Evolutionary conservation across 345 rosid genomes (phyloP).

Genomic region (Populus pruinosa): DNA sequence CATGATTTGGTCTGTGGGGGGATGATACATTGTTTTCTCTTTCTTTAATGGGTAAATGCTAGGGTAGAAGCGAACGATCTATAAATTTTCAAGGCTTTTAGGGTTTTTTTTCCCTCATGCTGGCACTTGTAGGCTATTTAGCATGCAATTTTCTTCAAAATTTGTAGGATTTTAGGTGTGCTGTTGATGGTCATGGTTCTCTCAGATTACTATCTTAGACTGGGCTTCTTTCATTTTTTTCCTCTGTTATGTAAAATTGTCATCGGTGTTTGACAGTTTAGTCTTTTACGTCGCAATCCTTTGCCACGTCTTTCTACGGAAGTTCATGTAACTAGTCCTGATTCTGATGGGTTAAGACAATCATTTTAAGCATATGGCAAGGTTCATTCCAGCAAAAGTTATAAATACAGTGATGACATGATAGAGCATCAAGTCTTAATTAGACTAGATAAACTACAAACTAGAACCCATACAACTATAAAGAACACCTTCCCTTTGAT

Average conservation of each 20-base stretch:
- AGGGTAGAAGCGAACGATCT: neutral
- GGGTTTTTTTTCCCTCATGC: neutral
- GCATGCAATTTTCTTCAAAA: neutral
- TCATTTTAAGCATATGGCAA: neutral
- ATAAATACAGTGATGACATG: neutral
- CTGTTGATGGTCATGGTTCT: neutral
- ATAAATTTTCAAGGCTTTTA: too few relatives aligned
- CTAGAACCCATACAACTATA: neutral
- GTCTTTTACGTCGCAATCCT: neutral
- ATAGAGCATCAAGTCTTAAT: neutral
- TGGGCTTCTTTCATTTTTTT: neutral
- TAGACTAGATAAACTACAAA: neutral
- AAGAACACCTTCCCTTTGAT: neutral
- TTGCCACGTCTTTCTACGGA: neutral
- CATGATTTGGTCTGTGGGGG: neutral
- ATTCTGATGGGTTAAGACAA: neutral
- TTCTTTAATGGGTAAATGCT: neutral
- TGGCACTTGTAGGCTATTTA: neutral
- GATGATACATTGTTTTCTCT: neutral
- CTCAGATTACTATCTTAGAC: neutral
- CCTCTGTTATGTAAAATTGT: neutral
- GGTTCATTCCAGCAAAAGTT: neutral
- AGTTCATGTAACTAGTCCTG: neutral
- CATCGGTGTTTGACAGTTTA: neutral
- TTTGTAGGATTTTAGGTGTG: neutral